A percentile compares a stretch with the other conserved stretches of the same genome.
These are phyloP conservation scores for Stropharia rugosoannulata DNA, from an alignment of 768 basidiomycete genomes.

Conservation along the genomic window DNA sequence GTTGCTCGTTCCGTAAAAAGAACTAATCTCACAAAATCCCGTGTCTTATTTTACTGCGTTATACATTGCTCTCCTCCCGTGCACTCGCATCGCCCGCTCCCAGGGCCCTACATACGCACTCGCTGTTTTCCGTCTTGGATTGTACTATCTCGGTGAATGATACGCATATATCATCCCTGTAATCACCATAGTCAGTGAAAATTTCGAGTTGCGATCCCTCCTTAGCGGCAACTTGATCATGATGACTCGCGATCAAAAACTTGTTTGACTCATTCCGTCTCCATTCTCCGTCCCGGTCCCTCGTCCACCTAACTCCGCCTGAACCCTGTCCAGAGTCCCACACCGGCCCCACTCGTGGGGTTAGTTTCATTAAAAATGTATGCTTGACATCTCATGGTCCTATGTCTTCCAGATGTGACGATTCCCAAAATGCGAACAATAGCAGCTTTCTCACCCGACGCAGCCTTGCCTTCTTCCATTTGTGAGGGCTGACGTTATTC, in stretches of 20 bases:
- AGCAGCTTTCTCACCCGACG: neutral
- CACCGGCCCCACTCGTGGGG: too few species aligned
- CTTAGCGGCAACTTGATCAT: too few species aligned
- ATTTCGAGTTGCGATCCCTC: neutral
- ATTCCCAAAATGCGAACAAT: constrained; percentile 8
- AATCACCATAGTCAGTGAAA: constrained; percentile 2
- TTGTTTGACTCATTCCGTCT: neutral
- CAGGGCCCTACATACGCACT: too few species aligned
- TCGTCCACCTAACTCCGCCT: too few species aligned
- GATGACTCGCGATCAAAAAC: too few species aligned
- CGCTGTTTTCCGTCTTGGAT: neutral
- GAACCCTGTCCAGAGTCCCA: too few species aligned
- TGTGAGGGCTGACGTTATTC: neutral
- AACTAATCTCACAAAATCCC: constrained; percentile 44
- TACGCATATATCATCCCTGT: constrained; percentile 3
- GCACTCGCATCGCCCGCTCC: constrained; percentile 1
- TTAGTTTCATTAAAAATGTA: too few species aligned
- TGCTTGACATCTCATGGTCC: neutral
- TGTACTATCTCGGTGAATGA: constrained; percentile 5
- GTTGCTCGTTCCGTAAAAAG: constrained; percentile 98
- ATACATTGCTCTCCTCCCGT: constrained; percentile 13
- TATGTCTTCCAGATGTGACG: constrained; percentile 1
- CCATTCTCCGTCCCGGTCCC: neutral
- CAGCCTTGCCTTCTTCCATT: neutral
- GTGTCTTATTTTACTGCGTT: constrained; percentile 18